These are phyloP conservation scores for Monilinia aucupariae DNA, from an alignment of 2,329 filamentous ascomycete genomes.

Conservation along the genomic window DNA sequence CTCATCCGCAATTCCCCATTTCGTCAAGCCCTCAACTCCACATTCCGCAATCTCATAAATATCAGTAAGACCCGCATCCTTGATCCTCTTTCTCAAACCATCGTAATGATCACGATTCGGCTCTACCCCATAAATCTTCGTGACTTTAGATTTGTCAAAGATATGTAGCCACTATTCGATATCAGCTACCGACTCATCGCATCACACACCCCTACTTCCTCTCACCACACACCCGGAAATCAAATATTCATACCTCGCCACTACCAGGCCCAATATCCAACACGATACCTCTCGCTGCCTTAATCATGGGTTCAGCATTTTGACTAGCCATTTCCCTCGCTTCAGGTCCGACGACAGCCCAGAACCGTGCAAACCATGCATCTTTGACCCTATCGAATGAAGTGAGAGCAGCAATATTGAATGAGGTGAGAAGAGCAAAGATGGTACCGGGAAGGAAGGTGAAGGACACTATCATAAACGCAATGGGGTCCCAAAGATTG, in stretches of 20 bases:
- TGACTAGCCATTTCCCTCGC: conserved; percentile 41
- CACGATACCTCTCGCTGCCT: conserved; percentile 28
- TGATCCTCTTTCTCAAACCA: conserved; percentile 43
- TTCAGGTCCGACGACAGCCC: conserved; percentile 48
- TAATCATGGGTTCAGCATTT: conserved; percentile 42
- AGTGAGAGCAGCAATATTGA: conserved; percentile 38
- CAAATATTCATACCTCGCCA: conserved; percentile 51
- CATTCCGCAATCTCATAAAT: conserved; percentile 58
- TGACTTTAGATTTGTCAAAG: conserved; percentile 25
- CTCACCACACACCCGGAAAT: conserved; percentile 38
- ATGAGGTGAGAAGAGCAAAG: conserved; percentile 37
- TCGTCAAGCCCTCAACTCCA: conserved; percentile 53
- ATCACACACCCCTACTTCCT: conserved; percentile 20
- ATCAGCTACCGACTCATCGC: conserved; percentile 46
- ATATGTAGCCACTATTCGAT: conserved; percentile 31
- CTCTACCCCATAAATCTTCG: conserved; percentile 56
- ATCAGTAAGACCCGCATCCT: conserved; percentile 48
- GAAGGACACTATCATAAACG: conserved; percentile 47
- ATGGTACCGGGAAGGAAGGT: conserved; percentile 50
- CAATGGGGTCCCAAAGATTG: conserved; percentile 42
- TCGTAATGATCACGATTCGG: conserved; percentile 52
- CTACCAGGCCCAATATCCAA: conserved; percentile 56
- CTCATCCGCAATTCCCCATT: conserved; percentile 42
- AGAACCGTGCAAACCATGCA: conserved; percentile 58
- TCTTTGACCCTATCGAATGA: conserved; percentile 37